phyloP scores from a whole-genome alignment of 1,139 yeast genomes.

The Lodderomyces parapsilosis region DNA sequence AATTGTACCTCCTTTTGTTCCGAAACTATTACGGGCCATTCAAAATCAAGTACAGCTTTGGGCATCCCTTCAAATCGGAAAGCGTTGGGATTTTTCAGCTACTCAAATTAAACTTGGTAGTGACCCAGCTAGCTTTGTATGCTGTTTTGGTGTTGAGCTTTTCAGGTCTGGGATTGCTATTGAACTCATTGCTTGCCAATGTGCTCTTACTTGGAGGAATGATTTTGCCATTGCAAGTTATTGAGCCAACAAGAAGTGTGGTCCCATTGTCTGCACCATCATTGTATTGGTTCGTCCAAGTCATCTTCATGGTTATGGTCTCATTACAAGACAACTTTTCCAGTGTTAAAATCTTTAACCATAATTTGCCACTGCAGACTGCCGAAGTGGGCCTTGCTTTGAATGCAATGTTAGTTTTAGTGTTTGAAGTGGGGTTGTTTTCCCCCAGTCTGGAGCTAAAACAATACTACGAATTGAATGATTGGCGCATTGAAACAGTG shows the following conservation, averaged over 20 bases:
- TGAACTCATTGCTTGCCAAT: conserved; percentile 15
- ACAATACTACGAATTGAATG: conserved; percentile 37
- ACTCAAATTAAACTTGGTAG: conserved; percentile 22
- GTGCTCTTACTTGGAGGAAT: conserved; percentile 7
- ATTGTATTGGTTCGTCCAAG: conserved; percentile 27
- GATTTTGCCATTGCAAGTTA: conserved; percentile 31
- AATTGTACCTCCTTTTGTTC: conserved; percentile 18
- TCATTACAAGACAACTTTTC: conserved; percentile 27
- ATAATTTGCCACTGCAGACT: neutral
- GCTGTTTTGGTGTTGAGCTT: conserved; percentile 16
- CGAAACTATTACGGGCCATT: conserved; percentile 27
- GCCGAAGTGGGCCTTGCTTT: conserved; percentile 20
- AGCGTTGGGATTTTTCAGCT: conserved; percentile 30
- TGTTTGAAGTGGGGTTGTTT: conserved; percentile 36
- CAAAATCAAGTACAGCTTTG: conserved; percentile 30
- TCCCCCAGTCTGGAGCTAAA: conserved; percentile 44
- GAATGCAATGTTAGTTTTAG: conserved; percentile 34
- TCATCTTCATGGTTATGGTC: conserved; percentile 18
- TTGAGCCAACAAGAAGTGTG: conserved; percentile 31
- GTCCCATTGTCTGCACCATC: conserved; percentile 27
- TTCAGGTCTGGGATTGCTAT: conserved; percentile 12
- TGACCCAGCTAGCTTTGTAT: conserved; percentile 22
- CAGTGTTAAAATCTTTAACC: neutral
- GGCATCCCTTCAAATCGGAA: conserved; percentile 22
- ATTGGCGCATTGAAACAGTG: conserved; percentile 26